Evolutionary conservation across 1,139 yeast genomes (phyloP), one percentile per base, ranked within the genome.

Genomic region (Pichia sp.): DNA sequence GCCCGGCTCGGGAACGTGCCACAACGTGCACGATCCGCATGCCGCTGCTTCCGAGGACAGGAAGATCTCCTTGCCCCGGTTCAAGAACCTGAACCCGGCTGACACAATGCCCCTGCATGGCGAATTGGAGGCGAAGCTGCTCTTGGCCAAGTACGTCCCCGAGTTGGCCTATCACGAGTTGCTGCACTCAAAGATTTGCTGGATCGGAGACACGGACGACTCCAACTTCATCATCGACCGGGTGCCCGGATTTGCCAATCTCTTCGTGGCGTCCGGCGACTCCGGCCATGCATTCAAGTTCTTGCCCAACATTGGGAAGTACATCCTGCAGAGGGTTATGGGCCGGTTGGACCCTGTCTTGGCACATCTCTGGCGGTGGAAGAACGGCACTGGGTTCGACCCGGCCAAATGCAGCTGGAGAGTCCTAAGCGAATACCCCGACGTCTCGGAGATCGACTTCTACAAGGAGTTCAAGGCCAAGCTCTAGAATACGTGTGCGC

Each of bases 191-290:
- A 75, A 75, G 60, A 63, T 71, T 7, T 76, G 80, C 60, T 77
- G 80, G 81, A 70, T 75, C 51, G 75, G 76, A 9, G 81, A 77
- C 57, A 71, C 80, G 6, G 60, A 73, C 2, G 73, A 72, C 54
- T 68, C 74, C 10, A 69, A 76, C 57, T 76, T 76, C 55, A 65
- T 77, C 17, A 71, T 77, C 38, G 80, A 76, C 59, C 57, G 61
- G 20, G 69, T 72, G 10, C 80, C 80, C 1, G 59, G 60, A 2
- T 56, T 56, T n/a, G 40, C 54, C 0, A 67, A 70, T 20, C 62
- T 74, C 1, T 70, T 44, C 20, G 48, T 46, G 27, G 54, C 51
- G 6, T 66, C 76, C 6, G 81, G 81, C 31, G 79, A 75, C 61
- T 72, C 78, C 6, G 79, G 78, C 3, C 78, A 75, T 61, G 78